Conservation (phyloP, 768 basidiomycete species). For the Mrakia gelida region DNA sequence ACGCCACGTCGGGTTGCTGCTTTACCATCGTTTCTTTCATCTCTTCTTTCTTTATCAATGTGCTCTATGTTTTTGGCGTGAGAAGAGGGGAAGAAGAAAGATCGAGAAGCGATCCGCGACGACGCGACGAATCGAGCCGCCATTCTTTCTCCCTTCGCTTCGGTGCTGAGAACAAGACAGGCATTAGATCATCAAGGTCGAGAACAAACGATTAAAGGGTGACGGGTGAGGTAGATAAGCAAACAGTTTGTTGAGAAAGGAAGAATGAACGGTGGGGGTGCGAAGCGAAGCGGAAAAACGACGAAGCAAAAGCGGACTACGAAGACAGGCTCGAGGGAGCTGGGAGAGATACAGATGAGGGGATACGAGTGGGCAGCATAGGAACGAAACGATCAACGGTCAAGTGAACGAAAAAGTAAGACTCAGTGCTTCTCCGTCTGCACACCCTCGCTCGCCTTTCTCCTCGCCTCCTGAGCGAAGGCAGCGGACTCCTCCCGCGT, state of each 20-base stretch:
- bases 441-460: background rate
- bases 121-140: no score
- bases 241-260: background rate
- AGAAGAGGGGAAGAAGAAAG: background rate
- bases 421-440: background rate
- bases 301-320: background rate
- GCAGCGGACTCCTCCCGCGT: conserved; percentile 44
- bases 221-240: background rate
- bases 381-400: background rate
- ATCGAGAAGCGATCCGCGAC: background rate
- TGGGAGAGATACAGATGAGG: background rate
- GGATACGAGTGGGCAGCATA: background rate
- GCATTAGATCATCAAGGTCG: background rate
- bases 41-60: background rate
- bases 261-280: background rate
- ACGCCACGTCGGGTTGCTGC: no score
- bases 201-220: background rate
- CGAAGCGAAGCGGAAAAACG: background rate
- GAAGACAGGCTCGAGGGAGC: no score
- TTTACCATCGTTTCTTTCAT: no score
- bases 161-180: background rate
- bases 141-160: no score
- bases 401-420: background rate
- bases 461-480: conserved; percentile 39
- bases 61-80: background rate